Evolutionary conservation across 2,329 filamentous ascomycete species (phyloP).

Genomic region (Bipolaris oryzae): DNA sequence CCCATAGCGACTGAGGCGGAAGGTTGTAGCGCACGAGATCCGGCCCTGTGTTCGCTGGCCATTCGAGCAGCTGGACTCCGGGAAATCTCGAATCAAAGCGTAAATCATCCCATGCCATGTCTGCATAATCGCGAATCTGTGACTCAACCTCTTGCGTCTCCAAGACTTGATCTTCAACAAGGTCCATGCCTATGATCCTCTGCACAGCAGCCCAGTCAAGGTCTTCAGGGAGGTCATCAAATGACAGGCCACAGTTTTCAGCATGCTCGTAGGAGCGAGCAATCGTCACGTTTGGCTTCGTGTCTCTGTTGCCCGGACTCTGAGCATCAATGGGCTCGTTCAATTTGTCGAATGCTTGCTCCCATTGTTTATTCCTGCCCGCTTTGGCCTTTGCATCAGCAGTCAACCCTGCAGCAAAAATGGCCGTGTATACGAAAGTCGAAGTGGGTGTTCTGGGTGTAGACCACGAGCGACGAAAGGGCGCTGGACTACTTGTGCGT

Average conservation of each 20-base stretch:
- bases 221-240: slow-evolving; percentile 24
- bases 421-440: slow-evolving; percentile 71
- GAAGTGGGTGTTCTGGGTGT: slow-evolving; percentile 59
- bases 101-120: slow-evolving; percentile 36
- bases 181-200: slow-evolving; percentile 31
- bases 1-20: slow-evolving; percentile 56
- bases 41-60: slow-evolving; percentile 51
- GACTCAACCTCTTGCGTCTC: slow-evolving; percentile 20
- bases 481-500: slow-evolving; percentile 59
- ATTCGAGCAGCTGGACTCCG: slow-evolving; percentile 34
- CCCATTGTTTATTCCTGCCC: slow-evolving; percentile 63
- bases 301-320: background rate
- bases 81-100: slow-evolving; percentile 38
- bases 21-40: slow-evolving; percentile 39
- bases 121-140: slow-evolving; percentile 20
- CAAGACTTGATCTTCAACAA: slow-evolving; percentile 29
- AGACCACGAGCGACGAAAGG: slow-evolving; percentile 58
- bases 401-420: slow-evolving; percentile 69
- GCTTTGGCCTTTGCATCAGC: slow-evolving; percentile 65
- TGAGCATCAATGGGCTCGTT: slow-evolving; percentile 8
- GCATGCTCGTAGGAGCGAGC: background rate
- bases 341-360: slow-evolving; percentile 60
- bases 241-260: slow-evolving; percentile 2
- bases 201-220: slow-evolving; percentile 32
- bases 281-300: background rate